phyloP scores from a whole-genome alignment of 2,329 filamentous ascomycete genomes.

The Drechslerella dactyloides region DNA sequence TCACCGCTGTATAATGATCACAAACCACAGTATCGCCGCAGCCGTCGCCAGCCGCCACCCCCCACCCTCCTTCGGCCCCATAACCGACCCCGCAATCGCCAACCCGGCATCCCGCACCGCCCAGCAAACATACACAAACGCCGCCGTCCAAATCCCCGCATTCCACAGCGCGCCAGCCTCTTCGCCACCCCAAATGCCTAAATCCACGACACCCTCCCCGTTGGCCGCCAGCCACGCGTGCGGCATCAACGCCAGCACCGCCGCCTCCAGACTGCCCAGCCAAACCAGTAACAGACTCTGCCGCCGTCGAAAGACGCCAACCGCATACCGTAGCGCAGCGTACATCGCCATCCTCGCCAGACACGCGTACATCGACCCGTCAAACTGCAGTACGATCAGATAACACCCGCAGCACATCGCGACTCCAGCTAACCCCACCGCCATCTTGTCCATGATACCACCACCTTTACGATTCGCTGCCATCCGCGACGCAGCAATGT shows the following conservation, averaged over 20 bases:
- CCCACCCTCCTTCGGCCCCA: not conserved
- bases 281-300: slow-evolving; percentile 30
- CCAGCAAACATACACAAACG: slow-evolving; percentile 61
- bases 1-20: too few species aligned
- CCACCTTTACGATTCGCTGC: slow-evolving; percentile 12
- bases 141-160: slow-evolving; percentile 58
- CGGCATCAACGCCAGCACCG: slow-evolving; percentile 67
- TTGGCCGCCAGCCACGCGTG: slow-evolving; percentile 70
- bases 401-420: not conserved
- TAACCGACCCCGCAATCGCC: slow-evolving; percentile 55
- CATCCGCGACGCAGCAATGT: slow-evolving; percentile 6
- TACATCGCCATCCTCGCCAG: not conserved
- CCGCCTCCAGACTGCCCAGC: slow-evolving; percentile 54
- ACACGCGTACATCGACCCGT: not conserved
- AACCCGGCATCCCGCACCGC: slow-evolving; percentile 57
- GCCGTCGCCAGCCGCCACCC: not conserved
- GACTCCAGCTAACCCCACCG: slow-evolving; percentile 12
- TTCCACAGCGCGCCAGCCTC: slow-evolving; percentile 57
- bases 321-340: slow-evolving; percentile 8
- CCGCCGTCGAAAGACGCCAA: not conserved
- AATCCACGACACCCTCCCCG: slow-evolving; percentile 63
- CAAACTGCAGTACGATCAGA: not conserved
- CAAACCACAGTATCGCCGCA: not conserved
- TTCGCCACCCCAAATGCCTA: slow-evolving; percentile 55
- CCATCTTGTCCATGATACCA: not conserved